Percentiles rank a stretch among this genome's conserved stretches.
Conservation (phyloP, 192 early-diverging fungal species). For the Entomortierella chlamydospora region DNA sequence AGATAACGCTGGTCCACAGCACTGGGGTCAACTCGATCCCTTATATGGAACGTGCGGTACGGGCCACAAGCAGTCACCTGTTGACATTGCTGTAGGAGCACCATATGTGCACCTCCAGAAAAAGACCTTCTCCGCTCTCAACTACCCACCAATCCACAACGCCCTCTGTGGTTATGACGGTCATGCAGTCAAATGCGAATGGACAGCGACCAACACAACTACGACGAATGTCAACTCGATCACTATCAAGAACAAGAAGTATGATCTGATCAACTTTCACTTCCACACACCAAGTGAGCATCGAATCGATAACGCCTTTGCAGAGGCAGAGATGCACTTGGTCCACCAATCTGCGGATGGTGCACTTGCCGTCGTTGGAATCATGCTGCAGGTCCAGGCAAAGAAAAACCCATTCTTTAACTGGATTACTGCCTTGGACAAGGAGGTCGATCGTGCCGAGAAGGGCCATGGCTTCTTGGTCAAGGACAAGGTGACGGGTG, state of each 20-base stretch:
- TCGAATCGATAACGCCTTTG: constrained; percentile 44
- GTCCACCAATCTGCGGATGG: constrained; percentile 58
- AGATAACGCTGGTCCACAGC: constrained; percentile 22
- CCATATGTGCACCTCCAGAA: constrained; percentile 9
- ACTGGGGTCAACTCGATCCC: constrained; percentile 43
- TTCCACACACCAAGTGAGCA: constrained; percentile 75
- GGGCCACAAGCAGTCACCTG: constrained; percentile 63
- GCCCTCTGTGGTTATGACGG: constrained; percentile 55
- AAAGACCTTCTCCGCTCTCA: neutral
- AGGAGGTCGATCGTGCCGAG: constrained; percentile 11
- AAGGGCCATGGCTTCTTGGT: constrained; percentile 7
- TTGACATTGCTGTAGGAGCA: constrained; percentile 52
- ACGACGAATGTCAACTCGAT: constrained; percentile 20
- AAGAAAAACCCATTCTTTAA: constrained; percentile 51
- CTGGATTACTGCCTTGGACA: constrained; percentile 24
- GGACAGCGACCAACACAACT: neutral
- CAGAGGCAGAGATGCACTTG: constrained; percentile 63
- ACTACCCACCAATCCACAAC: constrained; percentile 13
- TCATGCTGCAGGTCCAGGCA: constrained; percentile 58
- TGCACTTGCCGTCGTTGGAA: constrained; percentile 59
- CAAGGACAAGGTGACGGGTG: constrained; percentile 9
- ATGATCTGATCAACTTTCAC: constrained; percentile 65
- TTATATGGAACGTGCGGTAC: constrained; percentile 31
- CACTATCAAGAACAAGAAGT: constrained; percentile 42
- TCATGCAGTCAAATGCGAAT: constrained; percentile 55